Conservation (phyloP, 352 stramenopile species). For the Phytophthora lateralis region DNA sequence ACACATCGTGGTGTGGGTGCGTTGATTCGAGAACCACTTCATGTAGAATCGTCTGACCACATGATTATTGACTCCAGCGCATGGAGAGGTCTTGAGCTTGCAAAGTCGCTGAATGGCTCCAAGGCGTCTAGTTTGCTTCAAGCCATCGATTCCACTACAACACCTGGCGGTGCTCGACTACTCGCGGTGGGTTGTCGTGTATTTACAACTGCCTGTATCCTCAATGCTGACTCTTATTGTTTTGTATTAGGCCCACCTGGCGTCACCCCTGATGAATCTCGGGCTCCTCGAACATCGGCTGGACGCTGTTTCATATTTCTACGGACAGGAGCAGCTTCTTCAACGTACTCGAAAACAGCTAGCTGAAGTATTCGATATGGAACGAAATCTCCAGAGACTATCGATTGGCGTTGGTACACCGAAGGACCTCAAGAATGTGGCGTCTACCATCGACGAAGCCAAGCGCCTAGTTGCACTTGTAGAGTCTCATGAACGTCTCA, state of each 20-base stretch:
- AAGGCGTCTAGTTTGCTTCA: slow-evolving; percentile 69
- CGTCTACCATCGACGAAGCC: slow-evolving; percentile 59
- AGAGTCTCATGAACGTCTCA: slow-evolving; percentile 28
- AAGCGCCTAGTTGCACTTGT: slow-evolving; percentile 42
- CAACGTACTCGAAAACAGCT: slow-evolving; percentile 60
- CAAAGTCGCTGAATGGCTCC: slow-evolving; percentile 60
- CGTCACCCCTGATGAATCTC: slow-evolving; percentile 67
- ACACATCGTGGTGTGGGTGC: slow-evolving; percentile 48
- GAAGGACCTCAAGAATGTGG: slow-evolving; percentile 76
- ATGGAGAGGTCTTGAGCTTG: slow-evolving; percentile 73
- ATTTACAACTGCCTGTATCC: background rate
- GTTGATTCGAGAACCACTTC: slow-evolving; percentile 47
- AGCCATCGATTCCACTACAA: slow-evolving; percentile 68
- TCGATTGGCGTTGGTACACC: slow-evolving; percentile 62
- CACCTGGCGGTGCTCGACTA: slow-evolving; percentile 65
- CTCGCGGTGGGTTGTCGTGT: slow-evolving; percentile 48
- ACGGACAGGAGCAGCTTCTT: slow-evolving; percentile 49
- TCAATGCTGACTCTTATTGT: slow-evolving; percentile 4
- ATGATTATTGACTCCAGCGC: slow-evolving; percentile 85
- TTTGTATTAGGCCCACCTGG: slow-evolving; percentile 55
- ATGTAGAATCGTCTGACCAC: slow-evolving; percentile 69
- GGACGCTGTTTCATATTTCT: slow-evolving; percentile 62
- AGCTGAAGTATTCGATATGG: slow-evolving; percentile 68
- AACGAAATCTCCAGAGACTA: slow-evolving; percentile 72
- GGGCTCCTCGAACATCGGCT: slow-evolving; percentile 51